Evolutionary conservation across 2,329 filamentous ascomycete species (phyloP), one percentile per base, ranked within the genome.

Genomic region (Cytospora leucostoma): DNA sequence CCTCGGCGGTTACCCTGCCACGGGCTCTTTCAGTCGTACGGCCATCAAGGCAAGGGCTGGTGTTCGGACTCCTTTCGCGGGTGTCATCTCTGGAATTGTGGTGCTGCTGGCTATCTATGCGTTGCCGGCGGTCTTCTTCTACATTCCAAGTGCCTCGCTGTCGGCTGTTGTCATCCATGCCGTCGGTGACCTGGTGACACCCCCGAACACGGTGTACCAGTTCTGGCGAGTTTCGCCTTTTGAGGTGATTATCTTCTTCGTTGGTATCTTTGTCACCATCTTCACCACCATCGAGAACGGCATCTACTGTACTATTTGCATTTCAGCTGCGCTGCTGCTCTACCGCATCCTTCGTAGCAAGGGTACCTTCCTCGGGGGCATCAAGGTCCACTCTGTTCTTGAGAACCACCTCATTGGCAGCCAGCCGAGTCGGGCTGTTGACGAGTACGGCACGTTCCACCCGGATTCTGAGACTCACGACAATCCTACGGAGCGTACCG

Each of bases 1-100:
- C 78, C 82, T 98, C 3, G 95, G 94, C 57, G 95, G 84, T 2
- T 99, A 96, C 72, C 92, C 94, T 15, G 91, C 92, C 0, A 99
- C 94, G 2, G 95, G 95, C 1, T 98, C 95, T 3, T 98, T 98
- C 81, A 96, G 92, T 40, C 88, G 95, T 66, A 98, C 95, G 34
- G 94, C 95, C 59, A 97, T 98, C 78, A 96, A 97, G 76, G 95
- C 94, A 5, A 98, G 98, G 77, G 93, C 95, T 56, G 95, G 95
- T 71, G 94, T 97, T 4, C 88, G 92, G 32, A 97, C 93, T 0
- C 94, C 94, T 1, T 87, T 97, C 61, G 93, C 92, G 17, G 94
- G 95, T 77, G 84, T 96, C 50, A 91, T 98, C 67, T 97, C 93
- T 8, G 93, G 91, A 0, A 60, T 90, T 15, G 84, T 98, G 15